Percentiles rank a stretch among this genome's conserved stretches.
Conservation (phyloP, 2,329 filamentous ascomycete genomes). For the Talaromyces islandicus region DNA sequence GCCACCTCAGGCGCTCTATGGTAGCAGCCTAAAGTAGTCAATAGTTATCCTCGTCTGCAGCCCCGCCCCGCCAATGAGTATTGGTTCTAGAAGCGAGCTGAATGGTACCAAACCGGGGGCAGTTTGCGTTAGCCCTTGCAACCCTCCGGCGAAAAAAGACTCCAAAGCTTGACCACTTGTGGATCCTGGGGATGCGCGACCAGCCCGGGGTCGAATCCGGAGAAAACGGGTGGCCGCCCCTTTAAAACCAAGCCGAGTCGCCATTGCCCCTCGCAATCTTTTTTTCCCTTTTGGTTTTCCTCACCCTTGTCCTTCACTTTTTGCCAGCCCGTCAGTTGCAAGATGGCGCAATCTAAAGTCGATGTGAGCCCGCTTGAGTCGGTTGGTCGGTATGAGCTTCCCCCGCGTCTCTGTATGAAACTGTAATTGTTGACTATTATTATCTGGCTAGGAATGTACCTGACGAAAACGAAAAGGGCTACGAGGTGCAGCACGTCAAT, state of each 20-base stretch:
- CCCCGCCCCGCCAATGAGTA: neutral
- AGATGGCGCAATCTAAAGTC: neutral
- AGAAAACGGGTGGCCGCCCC: neutral
- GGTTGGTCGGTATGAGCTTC: neutral
- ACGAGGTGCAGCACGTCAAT: constrained; percentile 10
- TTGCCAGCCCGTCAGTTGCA: neutral
- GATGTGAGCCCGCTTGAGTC: neutral
- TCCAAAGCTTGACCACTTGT: neutral
- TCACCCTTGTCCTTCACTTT: neutral
- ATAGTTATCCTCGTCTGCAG: neutral
- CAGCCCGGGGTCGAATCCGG: neutral
- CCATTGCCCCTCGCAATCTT: neutral
- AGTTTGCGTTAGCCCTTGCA: neutral
- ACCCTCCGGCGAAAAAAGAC: neutral
- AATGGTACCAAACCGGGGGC: neutral
- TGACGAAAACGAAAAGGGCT: neutral
- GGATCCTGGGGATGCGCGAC: neutral
- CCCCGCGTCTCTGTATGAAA: neutral
- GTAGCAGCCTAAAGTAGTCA: neutral
- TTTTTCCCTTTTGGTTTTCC: neutral
- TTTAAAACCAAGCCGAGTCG: neutral
- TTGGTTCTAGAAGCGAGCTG: neutral
- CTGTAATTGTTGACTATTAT: neutral
- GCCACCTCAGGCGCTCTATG: neutral
- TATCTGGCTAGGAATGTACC: neutral